Conservation (phyloP, 2,329 filamentous ascomycete genomes). For the Monilinia aucupariae region DNA sequence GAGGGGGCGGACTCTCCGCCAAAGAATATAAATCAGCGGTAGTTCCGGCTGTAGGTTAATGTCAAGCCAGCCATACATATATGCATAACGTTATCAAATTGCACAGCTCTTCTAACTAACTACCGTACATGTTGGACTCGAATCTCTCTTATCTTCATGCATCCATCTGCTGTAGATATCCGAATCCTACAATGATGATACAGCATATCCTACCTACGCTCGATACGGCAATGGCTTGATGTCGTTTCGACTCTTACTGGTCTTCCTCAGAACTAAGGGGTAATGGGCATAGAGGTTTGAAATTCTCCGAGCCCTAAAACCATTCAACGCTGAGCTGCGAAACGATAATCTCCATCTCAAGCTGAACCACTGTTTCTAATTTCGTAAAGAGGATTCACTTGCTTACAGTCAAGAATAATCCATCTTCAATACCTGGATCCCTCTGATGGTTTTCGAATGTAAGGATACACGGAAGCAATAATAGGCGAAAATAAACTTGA, state of each 20-base stretch:
- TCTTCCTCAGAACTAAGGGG: background rate
- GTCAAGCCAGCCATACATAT: background rate
- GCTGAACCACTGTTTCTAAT: background rate
- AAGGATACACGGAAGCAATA: no score
- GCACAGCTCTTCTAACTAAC: background rate
- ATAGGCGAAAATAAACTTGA: no score
- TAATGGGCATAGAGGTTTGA: slow-evolving; percentile 1
- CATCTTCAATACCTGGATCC: background rate
- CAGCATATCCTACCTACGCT: background rate
- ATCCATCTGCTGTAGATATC: slow-evolving; percentile 1
- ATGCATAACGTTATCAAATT: background rate
- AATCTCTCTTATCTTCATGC: slow-evolving; percentile 7
- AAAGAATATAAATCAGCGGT: background rate
- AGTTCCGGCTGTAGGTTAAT: background rate
- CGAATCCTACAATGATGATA: background rate
- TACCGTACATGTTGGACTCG: background rate
- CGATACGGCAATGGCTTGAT: background rate
- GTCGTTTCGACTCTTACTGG: slow-evolving; percentile 1
- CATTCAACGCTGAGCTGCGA: background rate
- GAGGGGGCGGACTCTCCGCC: slow-evolving; percentile 1
- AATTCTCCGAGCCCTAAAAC: background rate
- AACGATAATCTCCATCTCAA: background rate
- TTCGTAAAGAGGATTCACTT: background rate
- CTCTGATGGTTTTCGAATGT: no score
- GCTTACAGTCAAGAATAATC: background rate